Evolutionary conservation across 1,284 basidiomycete species (phyloP).

Genomic region (Anthracocystis panici-leucophaei): DNA sequence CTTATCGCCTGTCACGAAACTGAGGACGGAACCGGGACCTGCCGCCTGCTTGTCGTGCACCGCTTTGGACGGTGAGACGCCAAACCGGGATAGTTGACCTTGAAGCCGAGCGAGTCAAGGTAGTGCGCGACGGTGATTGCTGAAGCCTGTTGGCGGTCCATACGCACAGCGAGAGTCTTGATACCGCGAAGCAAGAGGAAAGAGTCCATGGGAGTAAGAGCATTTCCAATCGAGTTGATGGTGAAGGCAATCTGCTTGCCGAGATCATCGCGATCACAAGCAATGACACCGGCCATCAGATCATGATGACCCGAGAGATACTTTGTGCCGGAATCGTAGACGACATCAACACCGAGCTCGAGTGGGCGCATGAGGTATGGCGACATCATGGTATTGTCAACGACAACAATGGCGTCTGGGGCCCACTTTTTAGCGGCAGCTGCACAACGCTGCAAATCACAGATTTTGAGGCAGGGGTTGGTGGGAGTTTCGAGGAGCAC

Average conservation of each 20-base stretch:
- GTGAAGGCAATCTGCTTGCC: conserved; percentile 89
- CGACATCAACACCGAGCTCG: conserved; percentile 94
- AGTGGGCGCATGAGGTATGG: conserved; percentile 96
- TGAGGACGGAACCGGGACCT: conserved; percentile 95
- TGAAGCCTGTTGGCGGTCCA: conserved; percentile 92
- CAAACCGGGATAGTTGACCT: conserved; percentile 93
- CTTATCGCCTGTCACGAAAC: conserved; percentile 93
- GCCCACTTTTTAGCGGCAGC: conserved; percentile 61
- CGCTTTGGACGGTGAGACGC: conserved; percentile 82
- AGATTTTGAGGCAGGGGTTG: conserved; percentile 95
- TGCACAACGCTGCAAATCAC: conserved; percentile 78
- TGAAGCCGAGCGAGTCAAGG: conserved; percentile 87
- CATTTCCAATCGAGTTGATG: conserved; percentile 98
- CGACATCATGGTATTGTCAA: conserved; percentile 99
- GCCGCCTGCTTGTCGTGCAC: conserved; percentile 80
- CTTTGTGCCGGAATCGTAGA: conserved; percentile 98
- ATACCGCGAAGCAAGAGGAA: conserved; percentile 95
- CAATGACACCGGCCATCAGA: conserved; percentile 83
- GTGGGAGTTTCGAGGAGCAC: conserved; percentile 92
- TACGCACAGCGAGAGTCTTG: conserved; percentile 95
- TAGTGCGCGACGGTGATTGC: conserved; percentile 88
- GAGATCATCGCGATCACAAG: conserved; percentile 90
- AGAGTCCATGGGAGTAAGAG: conserved; percentile 81
- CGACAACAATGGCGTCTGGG: conserved; percentile 66
- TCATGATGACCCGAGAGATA: conserved; percentile 99